A percentile compares a stretch with the other conserved stretches of the same genome.
Conservation (phyloP, 345 rosid species). For the Hypericum perforatum region DNA sequence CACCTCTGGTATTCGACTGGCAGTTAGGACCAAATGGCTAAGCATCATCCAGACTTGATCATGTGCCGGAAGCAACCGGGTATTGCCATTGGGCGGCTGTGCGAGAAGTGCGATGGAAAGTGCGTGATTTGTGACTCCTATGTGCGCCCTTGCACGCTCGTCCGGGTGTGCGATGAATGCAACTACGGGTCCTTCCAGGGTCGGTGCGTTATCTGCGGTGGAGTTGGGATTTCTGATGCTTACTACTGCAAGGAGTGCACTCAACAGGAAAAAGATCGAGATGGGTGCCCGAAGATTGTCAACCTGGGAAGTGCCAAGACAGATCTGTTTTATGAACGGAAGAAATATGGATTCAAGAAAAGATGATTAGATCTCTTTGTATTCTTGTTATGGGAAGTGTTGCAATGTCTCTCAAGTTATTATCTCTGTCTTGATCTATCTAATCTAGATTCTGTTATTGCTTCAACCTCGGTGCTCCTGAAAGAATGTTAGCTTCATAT, state of each 20-base stretch:
- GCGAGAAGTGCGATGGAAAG: slow-evolving; percentile 61
- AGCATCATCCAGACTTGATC: slow-evolving; percentile 71
- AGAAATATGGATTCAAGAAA: slow-evolving; percentile 60
- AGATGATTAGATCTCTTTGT: slow-evolving; percentile 11
- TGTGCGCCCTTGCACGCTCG: slow-evolving; percentile 64
- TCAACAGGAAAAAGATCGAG: slow-evolving; percentile 60
- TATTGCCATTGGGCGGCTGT: slow-evolving; percentile 59
- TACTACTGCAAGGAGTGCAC: slow-evolving; percentile 73
- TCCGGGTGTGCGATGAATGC: slow-evolving; percentile 64
- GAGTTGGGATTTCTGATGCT: slow-evolving; percentile 63
- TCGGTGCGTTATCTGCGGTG: slow-evolving; percentile 61
- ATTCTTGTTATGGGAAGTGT: too few relatives aligned
- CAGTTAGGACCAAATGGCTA: slow-evolving; percentile 29
- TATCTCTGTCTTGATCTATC: too few relatives aligned
- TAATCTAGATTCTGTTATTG: too few relatives aligned
- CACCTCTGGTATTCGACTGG: too few relatives aligned
- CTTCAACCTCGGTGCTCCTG: too few relatives aligned
- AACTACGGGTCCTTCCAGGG: slow-evolving; percentile 73
- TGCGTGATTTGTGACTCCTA: slow-evolving; percentile 65
- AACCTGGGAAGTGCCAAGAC: slow-evolving; percentile 66
- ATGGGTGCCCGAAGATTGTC: slow-evolving; percentile 60
- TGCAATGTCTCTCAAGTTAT: too few relatives aligned
- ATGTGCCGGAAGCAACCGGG: slow-evolving; percentile 76
- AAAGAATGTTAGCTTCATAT: too few relatives aligned
- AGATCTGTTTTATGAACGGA: slow-evolving; percentile 50